Percentiles rank a stretch among this genome's conserved stretches.
phyloP scores from a whole-genome alignment of 1,139 yeast genomes.

The Suhomyces bokatorum region DNA sequence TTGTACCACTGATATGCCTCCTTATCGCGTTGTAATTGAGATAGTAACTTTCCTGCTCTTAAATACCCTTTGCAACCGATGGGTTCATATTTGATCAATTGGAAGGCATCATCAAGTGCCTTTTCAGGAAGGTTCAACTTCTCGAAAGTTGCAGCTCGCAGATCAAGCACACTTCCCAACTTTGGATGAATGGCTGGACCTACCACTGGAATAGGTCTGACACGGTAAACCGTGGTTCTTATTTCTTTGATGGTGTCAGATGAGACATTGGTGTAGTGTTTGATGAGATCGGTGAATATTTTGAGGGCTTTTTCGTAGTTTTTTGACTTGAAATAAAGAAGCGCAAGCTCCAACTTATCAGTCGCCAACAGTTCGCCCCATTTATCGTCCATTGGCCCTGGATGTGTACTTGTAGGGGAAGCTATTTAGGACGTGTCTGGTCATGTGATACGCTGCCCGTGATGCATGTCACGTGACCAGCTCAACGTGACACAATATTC shows the following conservation, averaged over 20 bases:
- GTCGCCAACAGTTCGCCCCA: slow-evolving; percentile 23
- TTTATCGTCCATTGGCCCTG: slow-evolving; percentile 2
- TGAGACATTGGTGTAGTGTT: slow-evolving; percentile 18
- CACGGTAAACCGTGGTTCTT: slow-evolving; percentile 20
- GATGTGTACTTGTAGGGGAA: background rate
- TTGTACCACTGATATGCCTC: slow-evolving; percentile 48
- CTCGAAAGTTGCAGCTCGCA: slow-evolving; percentile 59
- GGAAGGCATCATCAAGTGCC: slow-evolving; percentile 50
- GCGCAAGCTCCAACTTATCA: slow-evolving; percentile 35
- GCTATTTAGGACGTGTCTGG: background rate
- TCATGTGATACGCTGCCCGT: background rate
- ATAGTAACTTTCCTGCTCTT: slow-evolving; percentile 49
- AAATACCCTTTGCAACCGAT: slow-evolving; percentile 61
- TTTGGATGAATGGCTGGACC: slow-evolving; percentile 33
- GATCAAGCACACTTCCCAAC: slow-evolving; percentile 41
- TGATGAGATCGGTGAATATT: slow-evolving; percentile 14
- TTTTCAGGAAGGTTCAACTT: slow-evolving; percentile 40
- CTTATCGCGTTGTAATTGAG: slow-evolving; percentile 26
- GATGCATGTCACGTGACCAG: background rate
- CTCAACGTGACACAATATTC: background rate
- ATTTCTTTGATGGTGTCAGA: slow-evolving; percentile 18
- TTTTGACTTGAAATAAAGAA: slow-evolving; percentile 33
- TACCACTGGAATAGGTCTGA: slow-evolving; percentile 27
- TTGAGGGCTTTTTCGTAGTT: slow-evolving; percentile 31
- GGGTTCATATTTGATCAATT: slow-evolving; percentile 49